phyloP scores from a whole-genome alignment of 441 rosid species.

The Erodium moschatum region DNA sequence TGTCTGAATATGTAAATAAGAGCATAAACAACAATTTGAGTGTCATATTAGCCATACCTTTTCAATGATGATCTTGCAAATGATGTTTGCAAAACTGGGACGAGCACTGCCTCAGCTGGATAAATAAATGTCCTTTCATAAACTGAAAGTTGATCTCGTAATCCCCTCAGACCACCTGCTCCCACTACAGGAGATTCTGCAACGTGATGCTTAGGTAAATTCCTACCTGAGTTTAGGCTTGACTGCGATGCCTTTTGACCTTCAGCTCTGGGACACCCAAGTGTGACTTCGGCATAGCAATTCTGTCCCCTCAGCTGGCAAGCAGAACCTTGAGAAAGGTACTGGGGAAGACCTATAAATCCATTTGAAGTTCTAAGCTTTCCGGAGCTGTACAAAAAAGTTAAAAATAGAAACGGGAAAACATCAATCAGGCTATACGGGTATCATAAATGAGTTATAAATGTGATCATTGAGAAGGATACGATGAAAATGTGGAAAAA shows the following conservation, averaged over 20 bases:
- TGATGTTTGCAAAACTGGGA: slow-evolving; percentile 81
- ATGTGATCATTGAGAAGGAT: not conserved
- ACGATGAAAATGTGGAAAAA: slow-evolving; percentile 4
- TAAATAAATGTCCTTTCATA: slow-evolving; percentile 70
- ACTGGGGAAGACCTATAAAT: slow-evolving; percentile 58
- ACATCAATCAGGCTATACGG: slow-evolving; percentile 19
- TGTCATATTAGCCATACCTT: slow-evolving; percentile 43
- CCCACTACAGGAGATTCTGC: slow-evolving; percentile 53
- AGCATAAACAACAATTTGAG: slow-evolving; percentile 12
- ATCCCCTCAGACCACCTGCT: slow-evolving; percentile 54
- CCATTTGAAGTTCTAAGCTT: slow-evolving; percentile 52
- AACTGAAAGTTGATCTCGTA: slow-evolving; percentile 31
- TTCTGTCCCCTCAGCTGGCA: slow-evolving; percentile 59
- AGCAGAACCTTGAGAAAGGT: slow-evolving; percentile 54
- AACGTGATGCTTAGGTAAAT: slow-evolving; percentile 49
- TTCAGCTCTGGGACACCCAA: slow-evolving; percentile 59
- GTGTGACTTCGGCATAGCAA: slow-evolving; percentile 74
- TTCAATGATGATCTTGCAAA: slow-evolving; percentile 80
- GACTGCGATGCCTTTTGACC: slow-evolving; percentile 42
- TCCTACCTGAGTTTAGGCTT: slow-evolving; percentile 35
- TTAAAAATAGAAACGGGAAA: slow-evolving; percentile 15
- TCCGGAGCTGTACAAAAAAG: slow-evolving; percentile 46
- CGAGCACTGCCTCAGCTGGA: slow-evolving; percentile 89
- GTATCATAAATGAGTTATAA: slow-evolving; percentile 2
- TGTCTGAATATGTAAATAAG: slow-evolving; percentile 1